Evolutionary conservation across 1,284 basidiomycete species (phyloP).

Genomic region (Papiliotrema terrestris): DNA sequence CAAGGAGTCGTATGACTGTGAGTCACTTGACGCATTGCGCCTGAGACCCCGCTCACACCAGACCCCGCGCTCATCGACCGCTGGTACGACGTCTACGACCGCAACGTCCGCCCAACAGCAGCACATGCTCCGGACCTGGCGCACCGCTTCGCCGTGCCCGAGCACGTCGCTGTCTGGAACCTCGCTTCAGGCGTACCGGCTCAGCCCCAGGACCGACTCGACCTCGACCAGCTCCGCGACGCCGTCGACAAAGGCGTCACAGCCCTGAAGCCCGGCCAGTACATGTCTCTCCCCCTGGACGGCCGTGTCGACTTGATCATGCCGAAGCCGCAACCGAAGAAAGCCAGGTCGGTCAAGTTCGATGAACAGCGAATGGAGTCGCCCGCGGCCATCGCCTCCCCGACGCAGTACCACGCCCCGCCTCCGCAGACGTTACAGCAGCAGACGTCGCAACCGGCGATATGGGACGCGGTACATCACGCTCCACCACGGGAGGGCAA

Average conservation of each 20-base stretch:
- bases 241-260: slow-evolving; percentile 62
- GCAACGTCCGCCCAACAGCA: slow-evolving; percentile 62
- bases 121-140: slow-evolving; percentile 45
- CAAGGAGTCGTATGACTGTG: slow-evolving; percentile 43
- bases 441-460: slow-evolving; percentile 26
- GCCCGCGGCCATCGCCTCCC: slow-evolving; percentile 50
- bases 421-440: slow-evolving; percentile 20
- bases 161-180: slow-evolving; percentile 73
- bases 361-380: background rate
- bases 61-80: slow-evolving; percentile 66
- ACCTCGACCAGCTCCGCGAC: slow-evolving; percentile 65
- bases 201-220: slow-evolving; percentile 49
- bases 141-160: slow-evolving; percentile 62
- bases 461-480: slow-evolving; percentile 52
- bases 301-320: slow-evolving; percentile 78
- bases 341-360: background rate
- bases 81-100: slow-evolving; percentile 89
- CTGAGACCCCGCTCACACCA: slow-evolving; percentile 23
- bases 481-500: slow-evolving; percentile 49
- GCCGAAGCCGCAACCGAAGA: slow-evolving; percentile 38
- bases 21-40: slow-evolving; percentile 15
- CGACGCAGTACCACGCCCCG: slow-evolving; percentile 17
- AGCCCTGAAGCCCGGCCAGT: slow-evolving; percentile 60
- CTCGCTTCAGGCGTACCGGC: slow-evolving; percentile 42
- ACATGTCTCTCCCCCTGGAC: slow-evolving; percentile 73